Base-by-base conservation (phyloP, 192 early-diverging fungal species). In the Backusella tarrabulga region DNA sequence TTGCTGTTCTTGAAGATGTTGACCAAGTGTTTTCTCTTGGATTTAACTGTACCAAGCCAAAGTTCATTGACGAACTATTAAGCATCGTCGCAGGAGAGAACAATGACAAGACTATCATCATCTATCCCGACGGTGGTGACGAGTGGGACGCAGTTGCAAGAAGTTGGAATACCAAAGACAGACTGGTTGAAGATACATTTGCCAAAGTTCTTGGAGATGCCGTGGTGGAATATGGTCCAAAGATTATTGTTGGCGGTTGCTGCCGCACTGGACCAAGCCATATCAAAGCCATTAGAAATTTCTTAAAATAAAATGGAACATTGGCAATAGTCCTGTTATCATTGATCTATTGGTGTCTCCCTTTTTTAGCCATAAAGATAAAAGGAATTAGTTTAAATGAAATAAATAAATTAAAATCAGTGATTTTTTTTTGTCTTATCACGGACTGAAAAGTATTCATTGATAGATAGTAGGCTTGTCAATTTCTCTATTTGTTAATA, bases 31-130 rank as follows among this genome's bases (percentile, higher is more conserved):
- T 84, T 8, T 89, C 81, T 3, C 73, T 90, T 3, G 93, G 93
- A 29, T 76, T 93, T 40, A 94, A 94, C 79, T 93, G 93, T 73
- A 87, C 87, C 3, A 83, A 84, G 23, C 88, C 89, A 4, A 41
- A 70, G 34, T 79, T 74, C 68, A 81, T 88, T 11, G 34, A 34
- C 0, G 38, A 80, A 3, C 71, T 86, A 0, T 15, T 83, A 41
- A 19, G 69, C 14, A 73, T 54, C 9, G 70, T 54, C 19, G 38
- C 67, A 21, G 19, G 36, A n/a, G 70, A 82, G 0, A 71, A 34
- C 0, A 74, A 68, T 1, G 29, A 67, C 0, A 88, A 86, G 78
- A 79, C 80, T 19, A 68, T 89, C 0, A 19, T 91, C 1, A 79
- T 87, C 23, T 91, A 90, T 66, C 90, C 90, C 4, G 86, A 90